Evolutionary conservation across 2,329 filamentous ascomycete species (phyloP), one percentile per base, ranked within the genome.

Genomic region (Tolypocladium album): DNA sequence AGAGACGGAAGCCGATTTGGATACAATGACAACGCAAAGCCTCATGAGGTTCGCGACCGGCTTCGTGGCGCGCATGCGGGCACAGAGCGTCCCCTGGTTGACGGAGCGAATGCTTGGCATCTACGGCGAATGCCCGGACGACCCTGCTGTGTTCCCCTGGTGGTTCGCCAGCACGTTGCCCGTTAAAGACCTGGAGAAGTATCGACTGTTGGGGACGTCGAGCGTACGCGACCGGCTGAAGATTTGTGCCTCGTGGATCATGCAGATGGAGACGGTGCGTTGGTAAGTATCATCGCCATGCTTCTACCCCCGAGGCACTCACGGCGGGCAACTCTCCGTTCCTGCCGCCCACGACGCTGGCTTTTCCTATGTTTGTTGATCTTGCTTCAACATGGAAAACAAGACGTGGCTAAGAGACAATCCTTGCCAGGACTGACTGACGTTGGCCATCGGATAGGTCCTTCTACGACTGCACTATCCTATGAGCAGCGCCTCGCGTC

Each of bases 141-240:
- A 96, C 67, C 86, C 90, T 0, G 86, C 86, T 3, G 72, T 84
- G 1, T 94, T 96, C 65, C 89, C 92, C 0, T 96, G 92, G 81
- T 97, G 92, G 92, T 88, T 96, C 65, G 92, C 89, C 12, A 90
- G 85, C 68, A 86, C 94, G 24, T 74, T 96, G 15, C 91, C 91
- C 0, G 85, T 94, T 43, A 81, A 83, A 17, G 89, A 94, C 34
- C 77, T 85, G 36, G 88, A 94, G 67, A 95, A 93, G 70, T 95
- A 96, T 65, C 79, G 82, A 15, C 75, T 97, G 24, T 75, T 97
- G 17, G 79, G 79, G 15, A 88, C 88, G 6, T 86, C 80, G 3
- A 93, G 89, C 65, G 90, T 96, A 5, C 80, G 92, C 61, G 86
- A 92, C 68, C 79, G 92, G 60, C 74, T 96, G 59, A 95, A 96